These are phyloP conservation scores for Claviceps maximensis DNA, from an alignment of 2,329 filamentous ascomycete genomes.

Conservation along the genomic window DNA sequence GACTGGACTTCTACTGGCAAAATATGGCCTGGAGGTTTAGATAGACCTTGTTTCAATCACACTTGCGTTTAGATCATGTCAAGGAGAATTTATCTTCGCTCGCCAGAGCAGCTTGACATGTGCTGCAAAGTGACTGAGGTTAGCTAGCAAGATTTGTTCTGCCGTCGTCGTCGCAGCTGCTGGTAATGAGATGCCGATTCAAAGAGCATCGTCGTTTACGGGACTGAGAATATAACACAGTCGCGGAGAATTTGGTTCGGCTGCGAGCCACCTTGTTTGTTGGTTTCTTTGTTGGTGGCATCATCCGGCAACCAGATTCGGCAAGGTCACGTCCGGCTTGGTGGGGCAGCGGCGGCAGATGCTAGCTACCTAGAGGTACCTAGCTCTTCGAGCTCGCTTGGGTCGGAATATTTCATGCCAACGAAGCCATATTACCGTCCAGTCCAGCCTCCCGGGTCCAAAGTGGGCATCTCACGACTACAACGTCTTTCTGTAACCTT, in stretches of 20 bases:
- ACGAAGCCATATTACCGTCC: neutral
- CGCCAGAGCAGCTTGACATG: no score
- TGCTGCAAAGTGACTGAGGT: no score
- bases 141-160: no score
- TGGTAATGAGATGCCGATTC: no score
- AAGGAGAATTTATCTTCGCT: no score
- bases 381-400: neutral
- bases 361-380: neutral
- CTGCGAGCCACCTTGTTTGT: neutral
- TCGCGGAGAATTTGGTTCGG: neutral
- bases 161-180: no score
- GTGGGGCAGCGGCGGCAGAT: neutral
- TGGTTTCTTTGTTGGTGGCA: neutral
- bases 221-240: no score
- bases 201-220: no score
- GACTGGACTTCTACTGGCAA: no score
- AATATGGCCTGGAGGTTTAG: no score
- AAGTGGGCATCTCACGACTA: neutral
- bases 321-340: neutral
- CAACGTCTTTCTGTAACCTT: neutral
- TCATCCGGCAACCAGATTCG: neutral
- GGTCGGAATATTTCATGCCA: neutral
- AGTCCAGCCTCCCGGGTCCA: neutral
- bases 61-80: no score
- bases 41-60: no score